Conservation (phyloP, 2,329 filamentous ascomycete genomes). For the Truncatella angustata region DNA sequence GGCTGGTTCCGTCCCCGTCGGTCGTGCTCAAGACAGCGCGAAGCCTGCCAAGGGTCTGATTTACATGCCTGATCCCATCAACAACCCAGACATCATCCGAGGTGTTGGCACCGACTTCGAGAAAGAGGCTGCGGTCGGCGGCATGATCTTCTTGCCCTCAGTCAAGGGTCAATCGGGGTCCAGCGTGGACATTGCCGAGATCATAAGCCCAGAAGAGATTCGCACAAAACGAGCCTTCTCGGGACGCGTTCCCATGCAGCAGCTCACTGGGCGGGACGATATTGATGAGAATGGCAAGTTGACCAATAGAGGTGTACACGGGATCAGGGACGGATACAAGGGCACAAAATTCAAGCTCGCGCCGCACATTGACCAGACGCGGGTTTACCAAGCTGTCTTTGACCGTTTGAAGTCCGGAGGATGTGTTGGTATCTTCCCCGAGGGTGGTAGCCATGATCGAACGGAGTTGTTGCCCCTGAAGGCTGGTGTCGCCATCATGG, state of each 20-base stretch:
- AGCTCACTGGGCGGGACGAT: conserved; percentile 79
- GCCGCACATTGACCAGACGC: conserved; percentile 89
- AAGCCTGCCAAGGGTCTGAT: conserved; percentile 77
- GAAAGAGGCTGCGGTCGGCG: conserved; percentile 70
- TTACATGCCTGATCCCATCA: conserved; percentile 84
- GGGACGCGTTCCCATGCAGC: conserved; percentile 68
- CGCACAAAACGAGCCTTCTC: conserved; percentile 86
- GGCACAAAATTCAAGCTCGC: conserved; percentile 85
- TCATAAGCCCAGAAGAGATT: conserved; percentile 76
- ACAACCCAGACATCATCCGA: conserved; percentile 77
- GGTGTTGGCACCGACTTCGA: conserved; percentile 82
- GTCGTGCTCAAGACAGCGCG: conserved; percentile 84
- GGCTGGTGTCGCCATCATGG: conserved; percentile 97
- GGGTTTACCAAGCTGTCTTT: conserved; percentile 93
- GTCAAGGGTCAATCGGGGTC: conserved; percentile 74
- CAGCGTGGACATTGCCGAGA: conserved; percentile 80
- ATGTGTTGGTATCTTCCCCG: conserved; percentile 94
- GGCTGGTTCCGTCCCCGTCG: conserved; percentile 89
- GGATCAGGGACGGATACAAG: conserved; percentile 60
- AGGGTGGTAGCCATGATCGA: conserved; percentile 93
- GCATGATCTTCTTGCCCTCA: conserved; percentile 82
- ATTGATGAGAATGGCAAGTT: conserved; percentile 66
- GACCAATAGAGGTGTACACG: conserved; percentile 51
- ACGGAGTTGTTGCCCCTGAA: conserved; percentile 90
- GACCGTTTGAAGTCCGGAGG: conserved; percentile 76